Percentiles rank a stretch among this genome's conserved stretches.
Conservation (phyloP, 1,284 basidiomycete species). For the Psilocybe mexicana region DNA sequence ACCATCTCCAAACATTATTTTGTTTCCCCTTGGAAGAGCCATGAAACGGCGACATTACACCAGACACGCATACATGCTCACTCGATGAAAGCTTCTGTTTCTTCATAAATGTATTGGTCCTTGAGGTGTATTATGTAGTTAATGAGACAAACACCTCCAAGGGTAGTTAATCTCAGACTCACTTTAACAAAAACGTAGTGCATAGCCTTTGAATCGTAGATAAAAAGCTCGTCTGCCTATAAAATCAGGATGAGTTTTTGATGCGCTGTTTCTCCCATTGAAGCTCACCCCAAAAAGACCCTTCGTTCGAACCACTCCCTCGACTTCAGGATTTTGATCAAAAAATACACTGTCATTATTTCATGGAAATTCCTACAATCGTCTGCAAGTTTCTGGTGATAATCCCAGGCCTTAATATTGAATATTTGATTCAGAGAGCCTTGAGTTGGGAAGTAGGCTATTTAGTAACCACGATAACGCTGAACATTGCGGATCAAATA, state of each 20-base stretch:
- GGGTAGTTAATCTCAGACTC: background rate
- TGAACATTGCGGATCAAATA: no score
- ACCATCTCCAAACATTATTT: constrained; percentile 21
- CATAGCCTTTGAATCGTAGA: constrained; percentile 29
- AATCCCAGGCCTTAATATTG: constrained; percentile 15
- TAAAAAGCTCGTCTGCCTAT: constrained; percentile 23
- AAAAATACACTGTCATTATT: background rate
- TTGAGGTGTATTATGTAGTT: background rate
- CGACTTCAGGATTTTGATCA: constrained; percentile 20
- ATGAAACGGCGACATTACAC: background rate
- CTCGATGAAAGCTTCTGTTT: constrained; percentile 26
- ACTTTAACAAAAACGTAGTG: constrained; percentile 31
- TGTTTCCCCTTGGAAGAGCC: constrained; percentile 8
- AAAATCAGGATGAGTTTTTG: no score
- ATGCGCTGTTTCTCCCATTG: no score
- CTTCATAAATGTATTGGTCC: constrained; percentile 29
- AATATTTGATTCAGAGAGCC: constrained; percentile 12
- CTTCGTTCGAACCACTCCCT: constrained; percentile 27
- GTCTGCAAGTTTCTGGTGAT: constrained; percentile 15
- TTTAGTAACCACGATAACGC: background rate
- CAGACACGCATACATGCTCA: constrained; percentile 5
- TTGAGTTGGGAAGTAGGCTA: background rate
- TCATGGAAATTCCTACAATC: constrained; percentile 5
- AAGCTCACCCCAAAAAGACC: constrained; percentile 15
- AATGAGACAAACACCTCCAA: background rate